Percentiles rank a stretch among this genome's conserved stretches.
These are phyloP conservation scores for Fremontodendron californicum DNA, from an alignment of 345 rosid genomes.

Conservation along the genomic window DNA sequence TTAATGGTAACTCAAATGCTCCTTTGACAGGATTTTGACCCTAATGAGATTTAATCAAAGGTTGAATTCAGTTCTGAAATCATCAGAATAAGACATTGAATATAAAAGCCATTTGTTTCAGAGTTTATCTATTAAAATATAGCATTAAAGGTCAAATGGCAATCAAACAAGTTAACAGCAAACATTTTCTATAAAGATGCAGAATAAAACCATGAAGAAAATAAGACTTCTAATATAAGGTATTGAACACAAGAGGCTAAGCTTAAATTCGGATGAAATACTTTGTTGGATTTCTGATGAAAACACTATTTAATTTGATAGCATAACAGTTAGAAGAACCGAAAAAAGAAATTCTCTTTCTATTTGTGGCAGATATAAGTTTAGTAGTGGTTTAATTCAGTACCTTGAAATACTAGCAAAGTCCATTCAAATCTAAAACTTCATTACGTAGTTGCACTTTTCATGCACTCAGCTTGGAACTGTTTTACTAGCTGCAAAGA, in stretches of 20 bases:
- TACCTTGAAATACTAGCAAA: background rate
- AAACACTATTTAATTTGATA: background rate
- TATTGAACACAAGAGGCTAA: background rate
- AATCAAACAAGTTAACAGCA: background rate
- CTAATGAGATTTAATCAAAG: background rate
- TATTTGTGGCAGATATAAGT: background rate
- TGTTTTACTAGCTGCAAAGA: slow-evolving; percentile 54
- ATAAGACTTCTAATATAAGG: background rate
- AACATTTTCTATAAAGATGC: background rate
- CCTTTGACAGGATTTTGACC: background rate
- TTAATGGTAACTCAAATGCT: background rate
- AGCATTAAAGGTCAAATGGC: background rate
- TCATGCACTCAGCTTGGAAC: slow-evolving; percentile 40
- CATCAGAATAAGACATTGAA: background rate
- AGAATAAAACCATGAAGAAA: background rate
- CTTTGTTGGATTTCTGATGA: background rate
- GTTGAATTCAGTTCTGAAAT: background rate
- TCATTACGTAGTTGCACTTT: slow-evolving; percentile 15
- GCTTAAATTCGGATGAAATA: background rate
- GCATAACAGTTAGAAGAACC: background rate
- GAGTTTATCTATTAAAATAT: background rate
- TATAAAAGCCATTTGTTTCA: background rate
- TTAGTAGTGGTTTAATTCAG: background rate
- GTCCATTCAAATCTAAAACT: background rate
- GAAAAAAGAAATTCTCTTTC: background rate